Base-by-base conservation (phyloP, 2,329 filamentous ascomycete species). In the Colletotrichum lini region DNA sequence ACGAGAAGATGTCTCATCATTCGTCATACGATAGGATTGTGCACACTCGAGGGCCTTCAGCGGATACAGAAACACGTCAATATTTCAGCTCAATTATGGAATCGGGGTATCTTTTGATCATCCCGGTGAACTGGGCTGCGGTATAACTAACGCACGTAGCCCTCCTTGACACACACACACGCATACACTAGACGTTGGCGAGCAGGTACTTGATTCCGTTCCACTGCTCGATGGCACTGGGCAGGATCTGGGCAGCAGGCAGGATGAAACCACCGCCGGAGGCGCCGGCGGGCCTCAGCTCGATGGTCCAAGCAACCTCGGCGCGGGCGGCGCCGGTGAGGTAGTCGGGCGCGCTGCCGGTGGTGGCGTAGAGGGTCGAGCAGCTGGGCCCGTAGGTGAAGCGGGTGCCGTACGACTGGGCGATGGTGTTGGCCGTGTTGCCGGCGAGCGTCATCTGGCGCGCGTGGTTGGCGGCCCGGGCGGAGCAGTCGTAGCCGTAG, bases 401-500 rank as follows among this genome's bases (percentile, higher is more conserved):
- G 2, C 73, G 74, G 0, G 76, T 83, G 67, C 73, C 77, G 59
- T 77, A 81, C n/a, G 77, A 73, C 30, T 77, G 75, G 3, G 79
- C 77, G 66, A 84, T 83, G 35, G 77, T 74, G 18, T 73, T 66
- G 5, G 77, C 78, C 0, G 77, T 72, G 0, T 74, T 21, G 4
- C 76, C 74, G 4, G 84, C 80, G 0, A 86, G 78, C 30, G 78
- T 79, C 44, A 80, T 77, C 77, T 85, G 83, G 44, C 82, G 80
- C 3, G 81, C 78, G 16, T 82, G 77, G 68, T 83, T 79, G 64
- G 83, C 79, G 5, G 83, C 77, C 12, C 79, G 78, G 1, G 79
- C 79, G 6, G 78, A 79, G 76, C 83, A 84, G 30, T 81, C 83
- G 77, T 86, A 86, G 1, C 85, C 85, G 65, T 83, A 86, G 0